Evolutionary conservation across 2,329 filamentous ascomycete genomes (phyloP).

Genomic region (Nothophoma quercina): DNA sequence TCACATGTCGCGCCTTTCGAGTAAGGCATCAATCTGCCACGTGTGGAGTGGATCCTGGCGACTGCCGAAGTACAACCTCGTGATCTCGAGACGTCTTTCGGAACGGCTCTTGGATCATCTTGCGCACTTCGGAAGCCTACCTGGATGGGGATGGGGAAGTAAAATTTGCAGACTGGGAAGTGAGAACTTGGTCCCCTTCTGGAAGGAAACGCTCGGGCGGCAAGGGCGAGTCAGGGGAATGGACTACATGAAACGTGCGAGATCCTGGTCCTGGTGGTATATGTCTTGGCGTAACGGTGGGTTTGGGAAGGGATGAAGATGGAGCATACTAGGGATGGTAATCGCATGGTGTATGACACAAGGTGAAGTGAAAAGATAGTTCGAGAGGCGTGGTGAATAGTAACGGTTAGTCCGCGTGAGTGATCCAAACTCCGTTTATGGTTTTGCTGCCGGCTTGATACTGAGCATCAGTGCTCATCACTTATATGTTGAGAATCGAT

Average conservation of each 20-base stretch:
- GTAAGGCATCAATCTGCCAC: conserved; percentile 8
- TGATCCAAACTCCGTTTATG: too few relatives aligned
- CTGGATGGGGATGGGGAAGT: conserved; percentile 10
- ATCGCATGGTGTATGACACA: background rate
- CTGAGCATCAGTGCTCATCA: too few relatives aligned
- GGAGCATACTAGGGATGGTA: too few relatives aligned
- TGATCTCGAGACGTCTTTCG: conserved; percentile 1
- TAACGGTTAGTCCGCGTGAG: too few relatives aligned
- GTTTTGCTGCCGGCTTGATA: too few relatives aligned
- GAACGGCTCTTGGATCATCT: background rate
- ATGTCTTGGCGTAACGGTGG: conserved; percentile 5
- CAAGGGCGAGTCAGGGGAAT: conserved; percentile 2
- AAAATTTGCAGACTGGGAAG: conserved; percentile 13
- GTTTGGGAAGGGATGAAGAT: background rate
- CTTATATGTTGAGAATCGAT: too few relatives aligned
- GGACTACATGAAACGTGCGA: conserved; percentile 2
- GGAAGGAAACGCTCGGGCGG: conserved; percentile 16
- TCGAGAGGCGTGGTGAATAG: too few relatives aligned
- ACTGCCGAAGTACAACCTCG: background rate
- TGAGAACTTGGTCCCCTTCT: background rate
- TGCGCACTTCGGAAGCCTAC: background rate
- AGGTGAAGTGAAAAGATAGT: background rate
- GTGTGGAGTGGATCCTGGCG: conserved; percentile 11
- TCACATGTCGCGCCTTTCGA: conserved; percentile 1
- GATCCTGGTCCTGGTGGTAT: conserved; percentile 9